Base-by-base conservation (phyloP, 768 basidiomycete species). In the Tylopilus rubrobrunneus region DNA sequence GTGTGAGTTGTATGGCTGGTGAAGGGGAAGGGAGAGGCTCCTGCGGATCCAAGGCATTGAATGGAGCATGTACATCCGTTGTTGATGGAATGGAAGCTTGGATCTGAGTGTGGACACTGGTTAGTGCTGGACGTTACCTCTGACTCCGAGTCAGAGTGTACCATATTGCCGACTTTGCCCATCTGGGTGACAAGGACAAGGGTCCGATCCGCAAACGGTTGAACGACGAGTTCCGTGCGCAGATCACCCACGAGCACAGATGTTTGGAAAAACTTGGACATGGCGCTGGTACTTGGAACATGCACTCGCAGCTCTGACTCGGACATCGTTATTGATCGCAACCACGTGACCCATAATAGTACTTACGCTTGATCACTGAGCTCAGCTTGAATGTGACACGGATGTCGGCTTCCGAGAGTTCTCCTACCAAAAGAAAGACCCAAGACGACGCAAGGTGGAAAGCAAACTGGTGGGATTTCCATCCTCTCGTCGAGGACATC, bases 171-270 rank as follows among this genome's bases (percentile, higher is more conserved):
- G 12, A 96, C 86, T 80, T 93, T 95, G 37, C 90, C 89, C 56
- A 92, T 67, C 69, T 98, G 95, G 1, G 92, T 94, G 49, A 98
- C 78, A 23, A 97, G 76, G n/a, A 97, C 85, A 19, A 98, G 75
- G 12, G 83, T 74, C 25, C 92, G 80, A 71, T 98, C 95, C 49
- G 81, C 79, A 66, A 83, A 98, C 0, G 76, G 74, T 62, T 97
- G 92, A 7, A 95, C 66, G 43, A 94, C 59, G 15, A 97, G 72
- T 51, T 95, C 85, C 2, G 92, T 97, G 17, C 66, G 70, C 12
- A 76, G 70, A 12, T 82, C 87, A 42, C 80, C 66, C 11, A 94
- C 62, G 5, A 76, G 65, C 37, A 78, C 73, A 9, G 78, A 76
- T 23, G 77, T 69, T 53, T 86, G 84, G 15, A 59, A 55, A 50